Percentiles rank a stretch among this genome's conserved stretches.
Conservation (phyloP, 106 monocot species). For the Dioscorea dumetorum region DNA sequence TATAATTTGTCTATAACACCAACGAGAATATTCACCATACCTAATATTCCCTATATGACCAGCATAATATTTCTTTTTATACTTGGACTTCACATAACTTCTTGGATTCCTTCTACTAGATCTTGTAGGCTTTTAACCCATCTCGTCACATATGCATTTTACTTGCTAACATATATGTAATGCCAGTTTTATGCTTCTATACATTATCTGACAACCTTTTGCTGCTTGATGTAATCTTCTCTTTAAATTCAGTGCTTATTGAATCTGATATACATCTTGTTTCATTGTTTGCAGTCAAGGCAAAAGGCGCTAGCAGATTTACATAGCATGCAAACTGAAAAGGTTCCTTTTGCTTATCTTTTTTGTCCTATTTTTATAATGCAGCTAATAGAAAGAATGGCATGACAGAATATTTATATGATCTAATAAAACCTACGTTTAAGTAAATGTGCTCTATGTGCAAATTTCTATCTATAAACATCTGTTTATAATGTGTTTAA, state of each 20-base stretch:
- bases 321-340: conserved; percentile 25
- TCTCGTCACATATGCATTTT: not conserved
- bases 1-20: not conserved
- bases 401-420: not conserved
- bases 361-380: not conserved
- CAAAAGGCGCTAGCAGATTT: conserved; percentile 40
- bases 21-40: not conserved
- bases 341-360: not conserved
- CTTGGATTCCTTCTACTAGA: not conserved
- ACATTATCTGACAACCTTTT: not conserved
- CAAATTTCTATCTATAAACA: not conserved
- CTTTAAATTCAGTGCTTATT: not conserved
- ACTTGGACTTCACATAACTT: not conserved
- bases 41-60: not conserved
- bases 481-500: not conserved
- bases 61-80: not conserved
- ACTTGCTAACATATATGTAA: not conserved
- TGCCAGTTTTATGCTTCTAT: not conserved
- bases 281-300: conserved; percentile 29
- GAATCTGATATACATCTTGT: not conserved
- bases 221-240: not conserved
- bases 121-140: no score
- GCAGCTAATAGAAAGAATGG: not conserved
- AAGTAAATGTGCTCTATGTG: not conserved
- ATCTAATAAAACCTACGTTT: not conserved